Evolutionary conservation across 306 rosid species (phyloP).

Genomic region (Prosopis cineraria): DNA sequence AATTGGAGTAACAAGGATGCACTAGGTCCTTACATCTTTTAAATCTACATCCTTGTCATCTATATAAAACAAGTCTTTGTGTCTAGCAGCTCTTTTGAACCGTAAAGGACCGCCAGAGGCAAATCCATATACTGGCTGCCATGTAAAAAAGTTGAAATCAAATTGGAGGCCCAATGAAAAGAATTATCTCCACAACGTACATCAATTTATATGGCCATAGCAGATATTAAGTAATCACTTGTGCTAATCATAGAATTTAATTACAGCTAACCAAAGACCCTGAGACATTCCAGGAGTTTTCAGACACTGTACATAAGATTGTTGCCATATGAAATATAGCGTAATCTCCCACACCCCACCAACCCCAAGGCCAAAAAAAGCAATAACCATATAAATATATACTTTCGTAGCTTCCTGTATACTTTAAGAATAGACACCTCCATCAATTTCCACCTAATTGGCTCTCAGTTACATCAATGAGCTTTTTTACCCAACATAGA

Average conservation of each 20-base stretch:
- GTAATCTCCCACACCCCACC: not conserved
- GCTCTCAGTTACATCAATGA: not conserved
- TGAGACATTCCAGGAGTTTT: not conserved
- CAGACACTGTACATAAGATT: not conserved
- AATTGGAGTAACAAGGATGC: slow-evolving; percentile 26
- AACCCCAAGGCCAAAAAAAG: not conserved
- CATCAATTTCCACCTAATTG: not conserved
- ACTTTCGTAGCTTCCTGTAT: not conserved
- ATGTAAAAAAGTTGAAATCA: slow-evolving; percentile 25
- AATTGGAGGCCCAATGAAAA: slow-evolving; percentile 26
- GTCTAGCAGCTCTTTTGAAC: slow-evolving; percentile 86
- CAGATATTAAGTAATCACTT: not conserved
- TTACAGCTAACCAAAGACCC: slow-evolving; percentile 1
- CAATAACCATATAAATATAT: not conserved
- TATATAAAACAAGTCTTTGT: slow-evolving; percentile 83
- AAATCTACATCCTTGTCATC: slow-evolving; percentile 92
- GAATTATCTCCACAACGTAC: not conserved
- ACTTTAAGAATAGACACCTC: not conserved
- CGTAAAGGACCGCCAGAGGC: slow-evolving; percentile 79
- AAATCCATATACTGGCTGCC: slow-evolving; percentile 88
- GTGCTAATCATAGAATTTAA: not conserved
- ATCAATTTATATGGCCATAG: slow-evolving; percentile 26
- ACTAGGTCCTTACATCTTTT: slow-evolving; percentile 68
- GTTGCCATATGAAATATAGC: not conserved
- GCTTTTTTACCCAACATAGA: too few relatives aligned